Base-by-base conservation (phyloP, 75 land plant species). In the Pinus taeda region DNA sequence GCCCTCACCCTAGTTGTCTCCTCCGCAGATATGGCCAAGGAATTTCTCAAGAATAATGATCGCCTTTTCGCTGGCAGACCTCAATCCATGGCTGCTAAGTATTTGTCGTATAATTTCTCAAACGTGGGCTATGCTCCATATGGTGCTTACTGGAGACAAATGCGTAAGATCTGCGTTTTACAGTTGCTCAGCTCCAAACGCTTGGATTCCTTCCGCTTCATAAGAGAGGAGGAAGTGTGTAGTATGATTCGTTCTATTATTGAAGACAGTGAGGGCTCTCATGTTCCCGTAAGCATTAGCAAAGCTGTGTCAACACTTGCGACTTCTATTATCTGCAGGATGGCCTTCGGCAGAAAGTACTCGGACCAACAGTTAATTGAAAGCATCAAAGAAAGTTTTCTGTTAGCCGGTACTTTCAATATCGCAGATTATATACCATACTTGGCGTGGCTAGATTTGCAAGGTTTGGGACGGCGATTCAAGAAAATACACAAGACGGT, bases 351-450 rank as follows among this genome's bases (percentile, higher is more conserved):
- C 59, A 71, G 42, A 33, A 71, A 66, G 61, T 85, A 77, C 13
- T 74, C 79, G 0, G 71, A 49, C 8, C 21, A 29, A 4, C 82
- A 75, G 7, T 71, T 26, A 9, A 78, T 82, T 60, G 80, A 77
- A 18, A 78, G 62, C 20, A 82, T 80, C 45, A 24, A 75, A 58
- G 84, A 82, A 57, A 57, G 72, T 55, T 60, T 74, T 13, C 66
- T 73, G 76, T 53, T 85, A 24, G 17, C 72, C 3, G 90, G 85
- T 4, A 79, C 57, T 72, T 79, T 88, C 24, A 85, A 83, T 42
- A 6, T 88, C 14, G 49, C 62, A 15, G 87, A 88, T 61, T 78
- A 39, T 58, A 76, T 82, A 8, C 45, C 45, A 42, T 55, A 80
- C 15, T 69, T 76, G 5, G 61, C 71, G 18, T 57, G 61, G 26